Evolutionary conservation across 768 basidiomycete genomes (phyloP).

Genomic region (Boletus sp.): DNA sequence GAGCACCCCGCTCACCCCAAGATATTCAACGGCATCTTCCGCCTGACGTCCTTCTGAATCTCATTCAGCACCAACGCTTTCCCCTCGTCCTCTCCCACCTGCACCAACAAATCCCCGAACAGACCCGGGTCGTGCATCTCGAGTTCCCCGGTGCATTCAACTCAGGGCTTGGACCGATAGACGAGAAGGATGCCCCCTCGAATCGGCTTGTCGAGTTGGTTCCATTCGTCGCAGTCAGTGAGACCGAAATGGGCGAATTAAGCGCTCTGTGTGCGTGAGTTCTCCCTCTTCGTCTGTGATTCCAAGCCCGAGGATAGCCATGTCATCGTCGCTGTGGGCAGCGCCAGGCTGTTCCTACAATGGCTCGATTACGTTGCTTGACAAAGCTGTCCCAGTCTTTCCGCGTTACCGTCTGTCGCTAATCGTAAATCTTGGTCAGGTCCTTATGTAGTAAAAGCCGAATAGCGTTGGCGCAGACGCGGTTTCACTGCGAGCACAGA

Average conservation of each 20-base stretch:
- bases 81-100: slow-evolving; percentile 41
- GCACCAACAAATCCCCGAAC: slow-evolving; percentile 78
- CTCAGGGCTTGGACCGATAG: slow-evolving; percentile 84
- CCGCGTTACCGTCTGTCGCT: slow-evolving; percentile 62
- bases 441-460: slow-evolving; percentile 60
- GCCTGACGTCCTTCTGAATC: slow-evolving; percentile 93
- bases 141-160: slow-evolving; percentile 90
- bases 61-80: slow-evolving; percentile 58
- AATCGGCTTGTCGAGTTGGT: slow-evolving; percentile 80
- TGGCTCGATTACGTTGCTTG: slow-evolving; percentile 56
- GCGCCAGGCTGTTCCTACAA: slow-evolving; percentile 22
- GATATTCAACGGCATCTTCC: slow-evolving; percentile 91
- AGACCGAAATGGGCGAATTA: slow-evolving; percentile 88
- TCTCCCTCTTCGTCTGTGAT: slow-evolving; percentile 68
- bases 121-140: slow-evolving; percentile 91
- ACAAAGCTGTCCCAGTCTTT: slow-evolving; percentile 91
- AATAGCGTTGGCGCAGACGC: slow-evolving; percentile 74
- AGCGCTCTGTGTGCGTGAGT: slow-evolving; percentile 73
- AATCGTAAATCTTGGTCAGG: slow-evolving; percentile 80
- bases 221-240: slow-evolving; percentile 66
- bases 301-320: slow-evolving; percentile 58
- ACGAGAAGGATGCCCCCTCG: slow-evolving; percentile 82
- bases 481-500: slow-evolving; percentile 58
- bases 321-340: slow-evolving; percentile 23
- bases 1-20: slow-evolving; percentile 89